Conservation (phyloP, 805 yeast genomes). For the Sugiyamaella chiloensis region DNA sequence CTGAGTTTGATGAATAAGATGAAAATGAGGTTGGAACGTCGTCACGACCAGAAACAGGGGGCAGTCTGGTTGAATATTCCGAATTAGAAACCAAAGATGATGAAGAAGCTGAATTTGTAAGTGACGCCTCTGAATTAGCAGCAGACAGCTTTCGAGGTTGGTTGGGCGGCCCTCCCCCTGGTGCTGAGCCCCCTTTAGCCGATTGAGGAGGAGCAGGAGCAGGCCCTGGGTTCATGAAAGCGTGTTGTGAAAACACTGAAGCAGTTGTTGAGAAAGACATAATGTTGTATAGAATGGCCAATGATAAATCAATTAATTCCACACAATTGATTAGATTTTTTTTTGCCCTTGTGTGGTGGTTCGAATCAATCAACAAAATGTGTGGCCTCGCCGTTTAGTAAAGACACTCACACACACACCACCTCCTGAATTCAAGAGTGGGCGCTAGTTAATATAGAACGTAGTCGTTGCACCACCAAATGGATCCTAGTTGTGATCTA, state of each 20-base stretch:
- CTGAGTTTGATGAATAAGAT: not conserved
- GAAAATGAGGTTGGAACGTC: slow-evolving; percentile 2
- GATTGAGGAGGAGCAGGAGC: slow-evolving; percentile 50
- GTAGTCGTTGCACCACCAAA: too few relatives aligned
- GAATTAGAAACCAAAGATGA: slow-evolving; percentile 17
- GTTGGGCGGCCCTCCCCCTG: not conserved
- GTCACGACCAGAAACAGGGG: not conserved
- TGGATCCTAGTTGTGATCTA: too few relatives aligned
- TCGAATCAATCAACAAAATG: slow-evolving; percentile 1
- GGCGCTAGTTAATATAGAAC: too few relatives aligned
- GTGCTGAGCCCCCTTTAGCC: not conserved
- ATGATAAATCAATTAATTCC: too few relatives aligned
- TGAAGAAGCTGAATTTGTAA: slow-evolving; percentile 19
- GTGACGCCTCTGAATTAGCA: not conserved
- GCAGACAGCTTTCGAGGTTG: slow-evolving; percentile 4
- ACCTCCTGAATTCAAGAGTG: not conserved
- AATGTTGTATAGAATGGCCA: not conserved
- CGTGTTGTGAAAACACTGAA: slow-evolving; percentile 42
- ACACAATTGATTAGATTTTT: too few relatives aligned
- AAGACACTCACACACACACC: not conserved
- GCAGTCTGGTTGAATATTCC: slow-evolving; percentile 1
- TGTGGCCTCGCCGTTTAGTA: too few relatives aligned
- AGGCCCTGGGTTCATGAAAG: slow-evolving; percentile 54
- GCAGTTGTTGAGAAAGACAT: slow-evolving; percentile 49
- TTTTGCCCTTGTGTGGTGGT: too few relatives aligned